phyloP scores from a whole-genome alignment of 345 rosid genomes.

The sweet orange (Citrus sinensis) region DVS_A1.0 CM039162.1:10495501-10496000 shows the following conservation, averaged over 20 bases:
- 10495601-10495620: background rate
- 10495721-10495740: conserved; percentile 86
- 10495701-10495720: conserved; percentile 44
- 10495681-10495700: background rate
- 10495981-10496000: conserved; percentile 70
- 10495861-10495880: background rate
- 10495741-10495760: conserved; percentile 84
- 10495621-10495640: background rate
- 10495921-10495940: background rate
- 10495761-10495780: conserved; percentile 94
- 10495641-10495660: background rate
- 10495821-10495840: conserved; percentile 23
- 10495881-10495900: background rate
- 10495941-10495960: background rate
- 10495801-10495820: conserved; percentile 56
- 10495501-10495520: background rate
- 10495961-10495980: conserved; percentile 91
- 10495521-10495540: background rate
- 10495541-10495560: background rate
- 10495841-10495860: background rate
- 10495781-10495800: conserved; percentile 58
- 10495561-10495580: background rate
- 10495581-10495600: background rate
- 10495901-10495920: background rate
- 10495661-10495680: background rate